A percentile compares a stretch with the other conserved stretches of the same genome.
Conservation (phyloP, 1,284 basidiomycete genomes). For the Heterobasidion occidentale region DNA sequence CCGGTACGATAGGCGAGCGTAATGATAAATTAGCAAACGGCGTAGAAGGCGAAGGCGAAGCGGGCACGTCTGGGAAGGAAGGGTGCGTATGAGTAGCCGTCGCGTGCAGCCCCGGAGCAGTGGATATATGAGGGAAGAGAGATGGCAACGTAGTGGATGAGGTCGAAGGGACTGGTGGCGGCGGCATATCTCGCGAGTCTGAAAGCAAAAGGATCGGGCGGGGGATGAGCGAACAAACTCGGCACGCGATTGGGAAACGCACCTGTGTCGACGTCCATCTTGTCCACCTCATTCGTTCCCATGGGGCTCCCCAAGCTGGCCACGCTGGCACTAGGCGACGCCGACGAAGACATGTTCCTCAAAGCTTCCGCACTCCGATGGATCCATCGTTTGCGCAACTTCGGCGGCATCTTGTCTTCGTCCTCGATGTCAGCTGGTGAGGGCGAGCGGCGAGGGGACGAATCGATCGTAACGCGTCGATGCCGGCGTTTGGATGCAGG, state of each 20-base stretch:
- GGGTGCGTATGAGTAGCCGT: conserved; percentile 4
- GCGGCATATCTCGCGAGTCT: conserved; percentile 33
- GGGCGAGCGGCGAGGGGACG: conserved; percentile 9
- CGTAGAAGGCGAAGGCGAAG: conserved; percentile 21
- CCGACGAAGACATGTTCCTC: conserved; percentile 14
- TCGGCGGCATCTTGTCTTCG: conserved; percentile 49
- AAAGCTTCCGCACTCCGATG: conserved; percentile 22
- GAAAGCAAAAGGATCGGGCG: not conserved
- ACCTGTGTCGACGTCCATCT: conserved; percentile 18
- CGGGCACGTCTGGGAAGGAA: conserved; percentile 3
- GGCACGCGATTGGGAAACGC: conserved; percentile 8
- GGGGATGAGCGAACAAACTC: not conserved
- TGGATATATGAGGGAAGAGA: conserved; percentile 5
- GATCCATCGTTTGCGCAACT: conserved; percentile 53
- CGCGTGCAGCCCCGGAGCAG: conserved; percentile 6
- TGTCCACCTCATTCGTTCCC: conserved; percentile 19
- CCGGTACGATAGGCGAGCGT: conserved; percentile 19
- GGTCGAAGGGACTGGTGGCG: conserved; percentile 36
- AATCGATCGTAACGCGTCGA: conserved; percentile 4
- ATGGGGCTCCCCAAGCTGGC: conserved; percentile 9
- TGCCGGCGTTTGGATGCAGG: not conserved
- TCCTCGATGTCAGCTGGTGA: conserved; percentile 10
- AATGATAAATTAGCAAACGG: conserved; percentile 28
- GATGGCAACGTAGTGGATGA: conserved; percentile 28
- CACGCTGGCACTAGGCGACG: conserved; percentile 9